Evolutionary conservation across 257 asterid genomes (phyloP), one percentile per base, ranked within the genome.

Genomic region (Fraxinus anomala): DNA sequence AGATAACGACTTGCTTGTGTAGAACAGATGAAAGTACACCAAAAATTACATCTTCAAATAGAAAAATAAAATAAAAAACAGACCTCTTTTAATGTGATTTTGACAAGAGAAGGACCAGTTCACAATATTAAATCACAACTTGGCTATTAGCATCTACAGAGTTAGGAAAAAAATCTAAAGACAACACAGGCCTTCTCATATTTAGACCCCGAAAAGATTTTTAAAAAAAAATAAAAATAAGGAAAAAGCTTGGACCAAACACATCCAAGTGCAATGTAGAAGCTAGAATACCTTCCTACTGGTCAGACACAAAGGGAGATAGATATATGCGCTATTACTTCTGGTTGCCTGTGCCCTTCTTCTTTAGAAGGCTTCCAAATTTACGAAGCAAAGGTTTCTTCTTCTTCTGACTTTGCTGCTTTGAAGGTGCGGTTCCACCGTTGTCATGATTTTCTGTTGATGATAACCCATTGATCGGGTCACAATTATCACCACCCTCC

Each of bases 341-440:
- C 79, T 79, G 92, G 83, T 23, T 89, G 80, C 82, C 78, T 7
- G 84, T 56, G 77, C 89, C 73, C 85, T 92, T 96, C 93, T 96
- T 96, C 97, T 91, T 93, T 75, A 96, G 90, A 65, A 96, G 85
- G 85, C 83, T 91, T 77, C 98, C 99, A 76, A 96, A 92, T 82
- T 96, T 96, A 19, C 87, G 85, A 82, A 96, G 87, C 87, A 96
- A 84, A 23, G 97, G 91, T 77, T 90, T 96, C 92, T 93, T 93
- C 95, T 93, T 93, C 89, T 92, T 93, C 86, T 83, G 91, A 71
- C 87, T 81, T 67, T 73, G 87, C 80, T 88, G 86, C 89, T 88
- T 89, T 26, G 82, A 42, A 1, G 90, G 92, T 4, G 93, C 87
- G 80, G 78, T 89, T 71, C 76, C 89, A 75, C 90, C 87, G 49